phyloP scores from a whole-genome alignment of 2,329 filamentous ascomycete species.

The Neoascochyta sp. region DNA sequence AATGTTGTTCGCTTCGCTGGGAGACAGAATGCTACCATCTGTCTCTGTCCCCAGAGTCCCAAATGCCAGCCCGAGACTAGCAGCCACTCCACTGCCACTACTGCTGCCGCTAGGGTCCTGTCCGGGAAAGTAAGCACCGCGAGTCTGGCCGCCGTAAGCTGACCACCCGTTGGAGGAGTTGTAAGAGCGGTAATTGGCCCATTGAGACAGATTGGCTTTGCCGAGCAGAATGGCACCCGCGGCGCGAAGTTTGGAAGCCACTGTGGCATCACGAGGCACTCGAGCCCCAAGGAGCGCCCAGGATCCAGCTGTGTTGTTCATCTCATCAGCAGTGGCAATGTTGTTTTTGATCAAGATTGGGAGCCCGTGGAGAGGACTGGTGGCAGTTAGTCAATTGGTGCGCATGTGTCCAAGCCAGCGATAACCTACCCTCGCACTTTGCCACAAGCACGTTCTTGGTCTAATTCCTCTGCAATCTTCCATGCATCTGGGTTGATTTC shows the following conservation, averaged over 20 bases:
- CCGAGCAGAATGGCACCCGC: constrained; percentile 63
- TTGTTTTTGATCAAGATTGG: constrained; percentile 66
- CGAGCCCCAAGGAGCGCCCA: constrained; percentile 59
- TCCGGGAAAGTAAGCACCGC: constrained; percentile 58
- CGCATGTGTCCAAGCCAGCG: neutral
- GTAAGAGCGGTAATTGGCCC: constrained; percentile 58
- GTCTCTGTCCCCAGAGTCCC: constrained; percentile 62
- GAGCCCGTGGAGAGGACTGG: constrained; percentile 58
- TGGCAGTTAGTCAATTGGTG: constrained; percentile 4
- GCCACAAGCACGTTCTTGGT: constrained; percentile 48
- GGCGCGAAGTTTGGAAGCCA: constrained; percentile 57
- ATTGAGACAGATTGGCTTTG: constrained; percentile 63
- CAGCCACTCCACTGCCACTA: constrained; percentile 57
- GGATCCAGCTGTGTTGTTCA: constrained; percentile 64
- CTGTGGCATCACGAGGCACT: constrained; percentile 55
- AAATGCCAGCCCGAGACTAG: constrained; percentile 57
- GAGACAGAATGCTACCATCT: constrained; percentile 60
- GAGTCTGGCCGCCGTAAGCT: constrained; percentile 59
- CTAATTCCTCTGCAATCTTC: constrained; percentile 47
- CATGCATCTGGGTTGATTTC: constrained; percentile 56
- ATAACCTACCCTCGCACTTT: constrained; percentile 43
- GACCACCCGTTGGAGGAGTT: constrained; percentile 63
- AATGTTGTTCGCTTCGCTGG: constrained; percentile 55
- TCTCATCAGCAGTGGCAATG: constrained; percentile 59
- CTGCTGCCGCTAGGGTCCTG: constrained; percentile 53